Evolutionary conservation across 345 rosid species (phyloP).

Genomic region (Erysimum cheiranthoides): DNA sequence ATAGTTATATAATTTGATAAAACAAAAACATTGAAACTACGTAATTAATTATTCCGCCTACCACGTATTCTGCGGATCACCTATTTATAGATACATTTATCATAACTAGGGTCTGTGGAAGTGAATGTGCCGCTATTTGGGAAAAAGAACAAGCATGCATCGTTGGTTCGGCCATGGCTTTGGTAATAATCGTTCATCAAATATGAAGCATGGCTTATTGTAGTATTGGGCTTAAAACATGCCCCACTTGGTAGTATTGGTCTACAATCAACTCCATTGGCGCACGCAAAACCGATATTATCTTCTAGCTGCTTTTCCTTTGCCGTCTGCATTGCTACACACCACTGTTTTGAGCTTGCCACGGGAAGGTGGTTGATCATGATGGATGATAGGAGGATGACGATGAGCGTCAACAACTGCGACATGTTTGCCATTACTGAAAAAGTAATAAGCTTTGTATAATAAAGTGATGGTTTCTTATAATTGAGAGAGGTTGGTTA

Average conservation of each 20-base stretch:
- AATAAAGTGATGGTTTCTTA: neutral
- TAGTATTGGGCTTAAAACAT: constrained; percentile 72
- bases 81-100: neutral
- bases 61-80: neutral
- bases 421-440: constrained; percentile 6
- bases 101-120: constrained; percentile 6
- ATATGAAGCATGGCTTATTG: constrained; percentile 67
- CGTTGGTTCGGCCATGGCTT: constrained; percentile 18
- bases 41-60: neutral
- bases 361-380: constrained; percentile 23
- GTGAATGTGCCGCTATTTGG: neutral
- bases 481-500: neutral
- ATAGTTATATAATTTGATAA: neutral
- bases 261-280: constrained; percentile 62
- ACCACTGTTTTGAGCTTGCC: constrained; percentile 26
- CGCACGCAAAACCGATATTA: constrained; percentile 66
- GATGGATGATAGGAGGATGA: constrained; percentile 10
- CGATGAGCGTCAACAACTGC: neutral
- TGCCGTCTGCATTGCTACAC: neutral
- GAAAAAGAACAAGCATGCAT: neutral
- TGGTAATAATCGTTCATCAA: constrained; percentile 60
- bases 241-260: constrained; percentile 68
- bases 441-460: neutral
- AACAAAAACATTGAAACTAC: neutral
- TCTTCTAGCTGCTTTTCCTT: constrained; percentile 59